Conservation (phyloP, 2,329 filamentous ascomycete genomes). For the Colletotrichum echinochloae region DNA sequence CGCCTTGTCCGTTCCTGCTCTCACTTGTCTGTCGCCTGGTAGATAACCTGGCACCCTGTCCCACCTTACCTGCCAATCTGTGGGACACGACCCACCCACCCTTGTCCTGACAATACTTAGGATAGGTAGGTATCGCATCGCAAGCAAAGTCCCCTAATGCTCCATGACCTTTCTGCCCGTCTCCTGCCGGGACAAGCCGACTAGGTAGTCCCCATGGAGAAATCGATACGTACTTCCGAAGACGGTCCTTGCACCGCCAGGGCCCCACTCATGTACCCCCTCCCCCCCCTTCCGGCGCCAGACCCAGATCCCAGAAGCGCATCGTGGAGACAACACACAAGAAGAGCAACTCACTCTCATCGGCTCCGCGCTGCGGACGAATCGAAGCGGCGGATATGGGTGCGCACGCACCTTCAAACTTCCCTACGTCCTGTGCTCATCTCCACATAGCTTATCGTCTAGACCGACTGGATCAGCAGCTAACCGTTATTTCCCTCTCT, state of each 20-base stretch:
- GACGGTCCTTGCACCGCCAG: slow-evolving; percentile 11
- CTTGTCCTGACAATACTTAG: no score
- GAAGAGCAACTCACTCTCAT: background rate
- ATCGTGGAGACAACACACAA: slow-evolving; percentile 27
- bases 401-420: slow-evolving; percentile 15
- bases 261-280: slow-evolving; percentile 12
- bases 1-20: background rate
- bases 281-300: background rate
- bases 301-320: slow-evolving; percentile 26
- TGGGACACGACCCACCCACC: no score
- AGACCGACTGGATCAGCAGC: slow-evolving; percentile 1
- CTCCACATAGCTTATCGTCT: slow-evolving; percentile 32
- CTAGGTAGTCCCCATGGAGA: slow-evolving; percentile 22
- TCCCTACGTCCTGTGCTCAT: slow-evolving; percentile 21
- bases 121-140: no score
- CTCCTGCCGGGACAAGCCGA: background rate
- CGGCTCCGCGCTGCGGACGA: background rate
- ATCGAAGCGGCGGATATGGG: background rate
- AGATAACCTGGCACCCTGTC: background rate
- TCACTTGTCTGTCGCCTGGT: background rate
- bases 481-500: background rate
- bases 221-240: slow-evolving; percentile 6
- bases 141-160: no score
- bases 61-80: background rate
- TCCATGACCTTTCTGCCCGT: no score